Evolutionary conservation across 2,329 filamentous ascomycete species (phyloP), one percentile per base, ranked within the genome.

Genomic region (Fusarium sp.): DNA sequence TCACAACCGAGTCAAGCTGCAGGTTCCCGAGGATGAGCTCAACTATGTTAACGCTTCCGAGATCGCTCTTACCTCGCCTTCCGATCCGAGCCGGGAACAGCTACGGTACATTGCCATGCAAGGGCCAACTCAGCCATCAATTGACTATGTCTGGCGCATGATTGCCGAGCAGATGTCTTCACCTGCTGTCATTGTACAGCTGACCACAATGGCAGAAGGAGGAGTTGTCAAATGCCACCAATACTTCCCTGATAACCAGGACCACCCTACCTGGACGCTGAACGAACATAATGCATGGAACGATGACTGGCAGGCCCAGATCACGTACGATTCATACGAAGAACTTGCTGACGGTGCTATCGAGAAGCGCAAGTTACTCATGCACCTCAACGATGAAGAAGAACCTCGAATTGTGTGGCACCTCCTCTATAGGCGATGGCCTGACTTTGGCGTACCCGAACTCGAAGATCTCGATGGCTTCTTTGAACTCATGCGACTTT

Each of bases 81-180:
- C 81, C 15, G 77, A 81, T 54, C 76, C 78, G 0, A 68, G 73
- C 5, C 76, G 77, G 11, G 80, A 82, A 2, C 78, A 83, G 5
- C 80, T 86, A 47, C 81, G 86, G 56, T 98, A 97, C 79, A 97
- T 99, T 72, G 96, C 94, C 53, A 98, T 97, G 78, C 93, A 97
- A 81, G 96, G 96, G 1, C 96, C 96, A 8, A 97, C 94, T 75
- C 80, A 85, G 63, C 87, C 88, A 26, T 93, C 92, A 18, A 85
- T 91, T 57, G 88, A 90, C 70, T 93, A 97, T 76, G 92, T 97
- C 70, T 99, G 95, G 93, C 93, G 96, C 76, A 99, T 99, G 96
- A 85, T 98, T 35, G 92, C 93, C 77, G 91, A 97, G 75, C 93
- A 97, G 79, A 79, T 86, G 52, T 76, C 82, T 26, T 89, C 90